Base-by-base conservation (phyloP, 495 filamentous ascomycete species). In the Talaromyces thailandensis region DNA sequence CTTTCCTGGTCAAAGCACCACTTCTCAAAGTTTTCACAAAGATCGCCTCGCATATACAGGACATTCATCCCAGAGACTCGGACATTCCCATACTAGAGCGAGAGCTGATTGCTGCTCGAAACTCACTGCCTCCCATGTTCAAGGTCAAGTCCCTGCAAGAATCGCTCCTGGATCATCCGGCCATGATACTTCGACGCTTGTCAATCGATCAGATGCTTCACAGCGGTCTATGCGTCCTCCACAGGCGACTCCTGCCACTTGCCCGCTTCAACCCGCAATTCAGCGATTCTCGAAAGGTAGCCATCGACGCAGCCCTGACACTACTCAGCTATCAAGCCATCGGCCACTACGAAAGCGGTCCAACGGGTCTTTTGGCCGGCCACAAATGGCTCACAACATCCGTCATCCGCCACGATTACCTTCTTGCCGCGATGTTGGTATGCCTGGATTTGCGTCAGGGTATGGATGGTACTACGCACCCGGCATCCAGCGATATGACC, bases 361-460 rank as follows among this genome's bases (percentile, higher is more conserved):
- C 88, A 3, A 85, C 84, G 37, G 89, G 91, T 8, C 82, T 88
- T n/a, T 73, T 92, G 55, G 82, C 86, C 60, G 81, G 81, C 21
- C 87, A 91, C 71, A 85, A 86, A 66, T 91, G 83, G 80, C 88
- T 88, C 69, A 83, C 93, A 53, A 91, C 84, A n/a, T 88, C 88
- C 1, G 80, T 95, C 4, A 90, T 90, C 16, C 88, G 85, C 55
- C 79, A 84, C 23, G 93, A 98, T 65, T 96, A 93, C 65, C 75
- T 96, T 14, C 85, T 95, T 21, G 92, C 90, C 0, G 88, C 90
- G 2, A 96, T 96, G 90, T 85, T 96, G 62, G 81, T 98, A n/a
- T 87, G 86, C 65, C 76, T 96, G 32, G 92, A 95, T 64, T 77
- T 96, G 9, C 40, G 43, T 11, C 59, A 61, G 43, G 59, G 37